phyloP scores from a whole-genome alignment of 2,329 filamentous ascomycete genomes.

The Penicillium sp. region DNA sequence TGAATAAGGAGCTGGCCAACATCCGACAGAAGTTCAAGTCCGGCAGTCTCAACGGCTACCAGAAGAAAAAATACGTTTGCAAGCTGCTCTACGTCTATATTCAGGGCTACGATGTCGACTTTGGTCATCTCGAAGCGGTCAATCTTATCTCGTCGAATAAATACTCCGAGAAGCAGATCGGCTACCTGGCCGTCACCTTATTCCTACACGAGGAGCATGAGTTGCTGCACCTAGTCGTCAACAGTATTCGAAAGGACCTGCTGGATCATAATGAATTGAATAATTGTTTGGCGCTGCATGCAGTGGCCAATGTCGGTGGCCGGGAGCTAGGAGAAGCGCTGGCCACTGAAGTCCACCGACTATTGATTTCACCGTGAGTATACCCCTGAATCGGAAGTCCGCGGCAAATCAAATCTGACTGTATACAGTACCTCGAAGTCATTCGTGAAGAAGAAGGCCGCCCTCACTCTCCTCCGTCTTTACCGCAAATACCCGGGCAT shows the following conservation, averaged over 20 bases:
- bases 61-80: conserved; percentile 99
- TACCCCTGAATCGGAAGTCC: conserved; percentile 22
- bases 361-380: conserved; percentile 90
- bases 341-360: conserved; percentile 85
- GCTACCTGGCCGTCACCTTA: conserved; percentile 94
- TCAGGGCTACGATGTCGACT: conserved; percentile 97
- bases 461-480: conserved; percentile 85
- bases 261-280: conserved; percentile 95
- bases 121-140: conserved; percentile 96
- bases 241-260: conserved; percentile 96
- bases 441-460: conserved; percentile 99
- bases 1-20: conserved; percentile 99
- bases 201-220: conserved; percentile 98
- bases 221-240: conserved; percentile 91
- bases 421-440: conserved; percentile 76
- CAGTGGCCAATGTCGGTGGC: conserved; percentile 95
- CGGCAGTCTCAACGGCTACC: conserved; percentile 89
- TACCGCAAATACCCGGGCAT: conserved; percentile 95
- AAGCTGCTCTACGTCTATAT: conserved; percentile 99
- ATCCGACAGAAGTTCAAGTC: conserved; percentile 99
- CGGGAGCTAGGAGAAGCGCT: conserved; percentile 97
- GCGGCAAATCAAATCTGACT: conserved; percentile 2
- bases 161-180: conserved; percentile 99
- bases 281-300: conserved; percentile 94
- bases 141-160: conserved; percentile 96